phyloP scores from a whole-genome alignment of 257 asterid species.

The Nicotiana tabacum region DNA sequence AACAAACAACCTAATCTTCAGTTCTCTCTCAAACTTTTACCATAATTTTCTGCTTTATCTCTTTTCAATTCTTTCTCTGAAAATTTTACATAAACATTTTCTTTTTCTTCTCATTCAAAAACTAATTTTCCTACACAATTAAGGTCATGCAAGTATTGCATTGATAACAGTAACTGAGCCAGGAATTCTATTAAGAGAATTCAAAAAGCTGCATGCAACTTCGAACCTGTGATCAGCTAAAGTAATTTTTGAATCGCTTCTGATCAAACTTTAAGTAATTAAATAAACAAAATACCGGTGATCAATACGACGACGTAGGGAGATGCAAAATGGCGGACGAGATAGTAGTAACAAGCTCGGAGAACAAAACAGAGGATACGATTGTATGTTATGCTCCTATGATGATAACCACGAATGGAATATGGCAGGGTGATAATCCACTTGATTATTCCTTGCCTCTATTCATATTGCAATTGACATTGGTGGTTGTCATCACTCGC shows the following conservation, averaged over 20 bases:
- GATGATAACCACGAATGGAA: slow-evolving; percentile 83
- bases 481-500: slow-evolving; percentile 69
- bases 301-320: not conserved
- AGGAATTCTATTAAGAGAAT: not conserved
- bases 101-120: not conserved
- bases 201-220: not conserved
- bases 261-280: no score
- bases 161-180: not conserved
- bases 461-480: slow-evolving; percentile 70
- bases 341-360: not conserved
- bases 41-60: not conserved
- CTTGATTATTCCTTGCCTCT: slow-evolving; percentile 88
- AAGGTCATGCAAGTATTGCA: not conserved
- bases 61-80: not conserved
- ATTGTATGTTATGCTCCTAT: slow-evolving; percentile 93
- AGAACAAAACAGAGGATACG: slow-evolving; percentile 35
- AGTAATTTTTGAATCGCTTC: not conserved
- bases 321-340: slow-evolving; percentile 28
- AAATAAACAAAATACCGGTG: no score
- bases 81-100: not conserved
- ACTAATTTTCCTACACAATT: not conserved
- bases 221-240: not conserved
- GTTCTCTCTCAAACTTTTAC: not conserved
- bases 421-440: slow-evolving; percentile 97
- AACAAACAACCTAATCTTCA: not conserved